Conservation (phyloP, 306 rosid genomes). For the Arachis stenosperma region DNA sequence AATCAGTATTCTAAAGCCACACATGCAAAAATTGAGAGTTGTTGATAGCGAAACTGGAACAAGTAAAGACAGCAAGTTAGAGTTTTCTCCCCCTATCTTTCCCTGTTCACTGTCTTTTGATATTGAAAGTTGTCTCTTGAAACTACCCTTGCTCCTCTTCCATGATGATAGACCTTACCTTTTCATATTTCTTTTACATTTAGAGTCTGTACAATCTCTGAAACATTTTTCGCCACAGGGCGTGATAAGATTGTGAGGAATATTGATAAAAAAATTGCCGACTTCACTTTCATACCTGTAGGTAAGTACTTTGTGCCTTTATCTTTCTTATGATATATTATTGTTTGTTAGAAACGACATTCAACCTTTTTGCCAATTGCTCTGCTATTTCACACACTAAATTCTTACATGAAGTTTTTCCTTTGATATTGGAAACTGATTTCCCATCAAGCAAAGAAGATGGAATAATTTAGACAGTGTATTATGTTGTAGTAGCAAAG, state of each 20-base stretch:
- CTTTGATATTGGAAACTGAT: conserved; percentile 16
- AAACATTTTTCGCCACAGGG: conserved; percentile 91
- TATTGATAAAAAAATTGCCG: too few relatives aligned
- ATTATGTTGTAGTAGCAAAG: too few relatives aligned
- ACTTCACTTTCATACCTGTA: conserved; percentile 27
- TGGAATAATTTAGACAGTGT: too few relatives aligned
- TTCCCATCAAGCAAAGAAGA: too few relatives aligned
- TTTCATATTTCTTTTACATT: not conserved
- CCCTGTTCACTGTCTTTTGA: conserved; percentile 21
- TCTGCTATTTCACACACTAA: not conserved
- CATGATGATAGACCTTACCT: not conserved
- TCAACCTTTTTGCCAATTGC: not conserved
- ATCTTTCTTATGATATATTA: conserved; percentile 24
- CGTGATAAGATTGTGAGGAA: conserved; percentile 50
- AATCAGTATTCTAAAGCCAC: conserved; percentile 74
- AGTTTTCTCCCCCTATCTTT: conserved; percentile 18
- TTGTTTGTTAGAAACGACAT: conserved; percentile 1
- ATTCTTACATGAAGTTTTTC: not conserved
- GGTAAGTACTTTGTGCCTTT: conserved; percentile 57
- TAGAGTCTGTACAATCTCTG: conserved; percentile 96
- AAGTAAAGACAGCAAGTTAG: conserved; percentile 96
- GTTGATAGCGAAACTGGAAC: conserved; percentile 92
- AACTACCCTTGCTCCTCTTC: not conserved
- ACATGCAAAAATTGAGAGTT: conserved; percentile 82
- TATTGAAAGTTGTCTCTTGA: conserved; percentile 26